phyloP scores from a whole-genome alignment of 768 basidiomycete species.

The Tricholoma furcatifolium region DNA sequence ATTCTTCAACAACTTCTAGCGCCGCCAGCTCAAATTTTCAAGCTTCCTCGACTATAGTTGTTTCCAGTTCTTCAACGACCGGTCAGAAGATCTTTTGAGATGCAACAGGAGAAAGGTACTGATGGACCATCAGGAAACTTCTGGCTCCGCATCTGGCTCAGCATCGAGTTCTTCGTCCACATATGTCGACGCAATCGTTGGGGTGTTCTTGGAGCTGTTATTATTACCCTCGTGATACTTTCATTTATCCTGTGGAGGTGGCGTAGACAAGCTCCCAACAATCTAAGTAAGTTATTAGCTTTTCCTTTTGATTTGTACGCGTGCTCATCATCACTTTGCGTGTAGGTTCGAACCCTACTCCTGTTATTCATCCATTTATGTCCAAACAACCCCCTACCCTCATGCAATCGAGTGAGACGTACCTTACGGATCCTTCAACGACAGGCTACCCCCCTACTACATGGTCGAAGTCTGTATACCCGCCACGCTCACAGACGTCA shows the following conservation, averaged over 20 bases:
- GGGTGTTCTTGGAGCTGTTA: conserved; percentile 7
- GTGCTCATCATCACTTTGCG: too few relatives aligned
- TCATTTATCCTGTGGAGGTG: conserved; percentile 6
- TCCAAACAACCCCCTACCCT: conserved; percentile 3
- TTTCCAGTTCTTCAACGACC: neutral
- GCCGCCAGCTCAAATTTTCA: neutral
- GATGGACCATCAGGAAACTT: neutral
- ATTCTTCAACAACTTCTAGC: neutral
- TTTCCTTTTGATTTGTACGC: neutral
- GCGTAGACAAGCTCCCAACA: neutral
- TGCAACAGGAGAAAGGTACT: neutral
- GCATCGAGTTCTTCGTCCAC: neutral
- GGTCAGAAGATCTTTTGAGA: neutral
- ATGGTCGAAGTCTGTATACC: neutral
- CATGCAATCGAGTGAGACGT: conserved; percentile 3
- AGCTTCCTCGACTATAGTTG: neutral
- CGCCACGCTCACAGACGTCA: neutral
- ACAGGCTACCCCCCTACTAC: neutral
- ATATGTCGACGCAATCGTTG: conserved; percentile 4
- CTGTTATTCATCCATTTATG: neutral
- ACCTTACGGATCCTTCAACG: neutral
- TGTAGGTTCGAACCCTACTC: neutral
- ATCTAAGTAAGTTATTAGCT: neutral
- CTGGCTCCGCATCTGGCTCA: neutral
- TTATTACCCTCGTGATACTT: neutral